phyloP scores from a whole-genome alignment of 257 asterid genomes.

The Primulina huaijiensis region DNA sequence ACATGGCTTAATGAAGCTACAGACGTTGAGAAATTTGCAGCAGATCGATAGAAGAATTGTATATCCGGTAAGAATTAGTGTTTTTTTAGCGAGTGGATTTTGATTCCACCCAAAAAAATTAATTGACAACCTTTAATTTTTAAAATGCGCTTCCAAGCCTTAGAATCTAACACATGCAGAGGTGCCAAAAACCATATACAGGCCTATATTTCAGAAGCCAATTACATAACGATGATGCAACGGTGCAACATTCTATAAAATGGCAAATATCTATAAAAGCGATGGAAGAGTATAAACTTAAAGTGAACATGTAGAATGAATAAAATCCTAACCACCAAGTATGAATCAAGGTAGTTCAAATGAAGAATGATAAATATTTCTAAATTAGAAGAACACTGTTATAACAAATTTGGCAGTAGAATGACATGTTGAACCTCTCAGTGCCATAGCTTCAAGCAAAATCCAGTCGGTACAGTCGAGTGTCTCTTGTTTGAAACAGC shows the following conservation, averaged over 20 bases:
- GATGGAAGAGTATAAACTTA: neutral
- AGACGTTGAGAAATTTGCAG: slow-evolving; percentile 29
- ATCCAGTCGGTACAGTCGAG: slow-evolving; percentile 42
- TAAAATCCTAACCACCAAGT: slow-evolving; percentile 20
- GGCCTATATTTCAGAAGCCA: neutral
- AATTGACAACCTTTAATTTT: no score
- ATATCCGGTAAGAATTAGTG: neutral
- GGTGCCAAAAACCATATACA: neutral
- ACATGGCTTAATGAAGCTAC: slow-evolving; percentile 29
- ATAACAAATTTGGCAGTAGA: no score
- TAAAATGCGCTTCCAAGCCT: neutral
- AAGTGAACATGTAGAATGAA: slow-evolving; percentile 6
- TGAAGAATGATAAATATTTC: slow-evolving; percentile 24
- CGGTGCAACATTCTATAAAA: neutral
- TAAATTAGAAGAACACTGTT: slow-evolving; percentile 27
- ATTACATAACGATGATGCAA: neutral
- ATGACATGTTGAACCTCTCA: slow-evolving; percentile 23
- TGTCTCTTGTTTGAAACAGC: slow-evolving; percentile 46
- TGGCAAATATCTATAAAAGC: slow-evolving; percentile 17
- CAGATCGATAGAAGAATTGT: slow-evolving; percentile 10
- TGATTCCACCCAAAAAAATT: neutral
- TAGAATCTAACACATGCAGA: neutral
- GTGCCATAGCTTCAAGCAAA: slow-evolving; percentile 85
- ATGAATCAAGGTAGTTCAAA: slow-evolving; percentile 23
- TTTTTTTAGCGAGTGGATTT: no score